These are phyloP conservation scores for Pyricularia sp. DNA, from an alignment of 2,329 filamentous ascomycete species.

Conservation along the genomic window DNA sequence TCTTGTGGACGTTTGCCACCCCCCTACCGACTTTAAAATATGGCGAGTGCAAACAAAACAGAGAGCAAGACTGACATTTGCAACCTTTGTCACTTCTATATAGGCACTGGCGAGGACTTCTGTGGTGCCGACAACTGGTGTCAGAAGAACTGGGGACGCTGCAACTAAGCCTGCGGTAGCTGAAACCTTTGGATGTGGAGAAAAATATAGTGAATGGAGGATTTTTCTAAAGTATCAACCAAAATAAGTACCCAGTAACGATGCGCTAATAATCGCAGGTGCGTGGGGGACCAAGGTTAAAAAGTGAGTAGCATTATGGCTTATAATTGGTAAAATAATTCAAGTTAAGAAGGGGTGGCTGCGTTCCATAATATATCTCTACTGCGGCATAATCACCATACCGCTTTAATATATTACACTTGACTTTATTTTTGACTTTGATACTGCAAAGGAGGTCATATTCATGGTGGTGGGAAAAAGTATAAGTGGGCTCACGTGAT, in stretches of 20 bases:
- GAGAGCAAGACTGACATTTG: background rate
- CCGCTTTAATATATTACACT: background rate
- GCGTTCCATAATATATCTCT: fast-evolving
- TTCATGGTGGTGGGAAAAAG: background rate
- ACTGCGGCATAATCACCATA: background rate
- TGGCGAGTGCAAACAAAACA: background rate
- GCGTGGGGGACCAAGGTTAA: too few species aligned
- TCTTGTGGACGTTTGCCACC: background rate
- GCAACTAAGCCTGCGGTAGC: background rate
- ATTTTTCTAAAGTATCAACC: background rate
- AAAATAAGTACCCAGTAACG: too few species aligned
- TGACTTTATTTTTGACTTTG: background rate
- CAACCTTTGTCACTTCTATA: background rate
- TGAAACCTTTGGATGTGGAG: background rate
- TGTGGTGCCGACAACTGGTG: background rate
- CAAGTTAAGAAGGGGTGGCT: background rate
- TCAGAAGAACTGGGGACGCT: background rate
- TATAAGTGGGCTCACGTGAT: background rate
- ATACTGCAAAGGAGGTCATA: too few species aligned
- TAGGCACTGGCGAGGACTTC: background rate
- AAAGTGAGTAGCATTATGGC: background rate
- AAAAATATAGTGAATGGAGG: background rate
- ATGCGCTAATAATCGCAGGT: too few species aligned
- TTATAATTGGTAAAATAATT: background rate
- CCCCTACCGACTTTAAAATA: too few species aligned